phyloP scores from a whole-genome alignment of 192 early-diverging fungal species.

The Coemansia sp. region DNA sequence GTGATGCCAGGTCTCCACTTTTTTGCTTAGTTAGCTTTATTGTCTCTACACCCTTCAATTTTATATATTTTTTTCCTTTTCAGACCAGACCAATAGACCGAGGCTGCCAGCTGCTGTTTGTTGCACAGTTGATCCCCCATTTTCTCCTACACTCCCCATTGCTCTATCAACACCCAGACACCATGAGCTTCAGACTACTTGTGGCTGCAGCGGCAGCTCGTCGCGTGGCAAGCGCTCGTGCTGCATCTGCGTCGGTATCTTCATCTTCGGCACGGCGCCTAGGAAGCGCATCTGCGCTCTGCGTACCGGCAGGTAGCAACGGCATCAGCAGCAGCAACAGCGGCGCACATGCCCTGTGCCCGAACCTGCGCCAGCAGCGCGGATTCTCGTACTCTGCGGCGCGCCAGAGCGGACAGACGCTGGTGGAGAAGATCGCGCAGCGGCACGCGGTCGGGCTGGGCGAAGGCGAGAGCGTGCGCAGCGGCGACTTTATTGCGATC shows the following conservation, averaged over 20 bases:
- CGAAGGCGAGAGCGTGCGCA: conserved; percentile 63
- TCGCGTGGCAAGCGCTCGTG: conserved; percentile 10
- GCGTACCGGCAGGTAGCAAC: no score
- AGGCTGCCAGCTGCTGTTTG: background rate
- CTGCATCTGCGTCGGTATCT: conserved; percentile 10
- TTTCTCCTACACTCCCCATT: background rate
- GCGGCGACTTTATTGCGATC: conserved; percentile 94
- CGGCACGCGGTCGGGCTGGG: conserved; percentile 78
- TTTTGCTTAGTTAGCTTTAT: background rate
- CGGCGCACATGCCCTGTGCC: background rate
- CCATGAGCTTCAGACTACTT: conserved; percentile 51
- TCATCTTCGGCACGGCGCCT: background rate
- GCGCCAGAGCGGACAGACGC: conserved; percentile 61
- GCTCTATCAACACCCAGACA: background rate
- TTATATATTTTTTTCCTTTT: background rate
- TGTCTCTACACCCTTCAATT: no score
- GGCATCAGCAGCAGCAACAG: background rate
- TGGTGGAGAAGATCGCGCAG: conserved; percentile 96
- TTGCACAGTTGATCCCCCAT: background rate
- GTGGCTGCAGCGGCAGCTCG: conserved; percentile 51
- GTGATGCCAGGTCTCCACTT: no score
- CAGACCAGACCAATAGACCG: background rate
- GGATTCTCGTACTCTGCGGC: conserved; percentile 26
- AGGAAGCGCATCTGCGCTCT: background rate
- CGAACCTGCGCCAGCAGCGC: conserved; percentile 21